Evolutionary conservation across 108 stramenopile genomes (phyloP), one percentile per base, ranked within the genome.

Genomic region (Skeletonema grethae): DNA sequence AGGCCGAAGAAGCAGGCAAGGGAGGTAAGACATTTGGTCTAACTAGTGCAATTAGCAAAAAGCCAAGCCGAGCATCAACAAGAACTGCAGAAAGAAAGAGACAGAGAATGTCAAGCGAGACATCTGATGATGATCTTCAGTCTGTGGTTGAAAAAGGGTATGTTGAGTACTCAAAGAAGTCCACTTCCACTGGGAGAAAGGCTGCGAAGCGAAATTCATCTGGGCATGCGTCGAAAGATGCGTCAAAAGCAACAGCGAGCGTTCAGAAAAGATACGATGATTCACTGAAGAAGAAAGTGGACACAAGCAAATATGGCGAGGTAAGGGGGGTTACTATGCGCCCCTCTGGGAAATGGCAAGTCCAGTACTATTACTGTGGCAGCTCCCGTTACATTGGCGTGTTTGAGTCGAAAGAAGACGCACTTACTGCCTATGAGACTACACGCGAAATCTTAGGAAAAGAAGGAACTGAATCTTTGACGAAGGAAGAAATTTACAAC

Each of bases 381-480:
- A 94, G 91, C 63, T 90, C 88, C 34, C 64, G 90, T 46, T 94
- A 94, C 64, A 88, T 94, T 71, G 92, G 92, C 28, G 92, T 94
- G 9, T 94, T 90, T 66, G 87, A 94, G 63, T 80, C 89, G 22
- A 66, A 89, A 61, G 85, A 88, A 67, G 87, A 93, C 55, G 92
- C 92, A 29, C 88, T 88, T 20, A 69, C 89, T 41, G 92, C 89
- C 3, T 90, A 93, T 64, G 92, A 90, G 62, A 83, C 90, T 67
- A 88, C 89, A 5, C 48, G 70, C 20, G 62, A 63, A 25, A 55
- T 59, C 7, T 31, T 46, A 43, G 38, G 62, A 12, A 25, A 59
- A 50, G 48, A 50, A 24, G 43, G 62, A 9, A 43, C 30, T 35
- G 69, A 70, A 0, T 20, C 43, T 25, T 53, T 60, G 43, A 48